Base-by-base conservation (phyloP, 768 basidiomycete genomes). In the Amyloporia xantha region DNA sequence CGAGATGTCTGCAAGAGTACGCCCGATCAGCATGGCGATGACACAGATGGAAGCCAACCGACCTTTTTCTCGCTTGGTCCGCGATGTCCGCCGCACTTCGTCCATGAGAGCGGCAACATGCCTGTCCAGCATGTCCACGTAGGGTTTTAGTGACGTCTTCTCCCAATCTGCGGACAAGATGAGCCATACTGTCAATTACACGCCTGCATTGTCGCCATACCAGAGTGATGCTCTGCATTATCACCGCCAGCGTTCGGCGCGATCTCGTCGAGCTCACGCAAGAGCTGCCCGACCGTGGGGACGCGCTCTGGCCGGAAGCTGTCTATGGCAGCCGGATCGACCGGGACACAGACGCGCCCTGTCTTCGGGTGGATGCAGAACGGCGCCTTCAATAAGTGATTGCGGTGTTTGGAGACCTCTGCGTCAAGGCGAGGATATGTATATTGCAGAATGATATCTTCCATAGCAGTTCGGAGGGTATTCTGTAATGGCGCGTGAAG, bases 341-440 rank as follows among this genome's bases (percentile, higher is more conserved):
- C 74, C 1, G 95, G 96, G 2, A 99, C 90, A 63, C 95, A 99
- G 7, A 99, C 81, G 25, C 92, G 81, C 1, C 95, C 96, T 2
- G 96, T 99, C 54, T 90, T 90, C 0, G 96, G 96, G 66, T 99
- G 96, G 0, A 98, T 73, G 62, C 94, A 96, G 67, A 99, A 99
- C 0, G 96, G 96, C 19, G 91, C 86, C 68, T 99, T 99, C 47
- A 99, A 78, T 70, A 99, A 76, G 72, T 99, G 96, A 69, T 99
- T 98, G 43, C 93, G 79, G 62, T 94, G 91, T 61, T 98, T 95
- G 2, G 93, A 94, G 24, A 99, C 96, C 66, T 99, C 96, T 12
- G 89, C 88, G 65, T 99, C 96, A 47, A 99, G 78, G 11, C 96
- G 82, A 1, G 95, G 95, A 66, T 98, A 99, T 0, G 89, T 95